Base-by-base conservation (phyloP, 306 rosid species). In the Styphnolobium japonicum region DNA sequence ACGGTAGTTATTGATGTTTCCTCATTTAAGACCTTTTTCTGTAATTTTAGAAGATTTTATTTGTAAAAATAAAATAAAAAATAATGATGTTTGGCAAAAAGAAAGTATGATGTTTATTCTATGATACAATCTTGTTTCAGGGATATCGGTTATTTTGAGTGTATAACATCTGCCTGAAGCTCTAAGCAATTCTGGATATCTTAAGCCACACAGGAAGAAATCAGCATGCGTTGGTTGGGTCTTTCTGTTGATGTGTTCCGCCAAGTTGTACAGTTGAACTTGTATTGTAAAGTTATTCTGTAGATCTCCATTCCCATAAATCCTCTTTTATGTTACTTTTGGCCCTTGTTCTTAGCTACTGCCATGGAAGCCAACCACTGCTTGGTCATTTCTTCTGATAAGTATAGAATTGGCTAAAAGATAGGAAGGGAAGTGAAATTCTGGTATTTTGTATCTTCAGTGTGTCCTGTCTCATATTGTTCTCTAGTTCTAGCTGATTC, bases 201-300 rank as follows among this genome's bases (percentile, higher is more conserved):
- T 33, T 11, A 62, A 74, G 51, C 29, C 21, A 33, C 67, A 42
- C 15, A 52, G 79, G 22, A 61, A 76, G 78, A 64, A 53, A 82
- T 63, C 88, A 87, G 73, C 78, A 89, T 89, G 97, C 87, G 70
- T 70, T 87, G 93, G 92, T 83, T 91, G 89, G 83, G 89, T 77
- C 80, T 83, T 56, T 87, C 89, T 23, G 89, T 84, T 40, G 86
- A 89, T 42, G 89, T 86, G 82, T 86, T 78, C 65, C 90, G 88
- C 33, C 86, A 77, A 87, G 88, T 86, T 27, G 81, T 87, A 69
- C 83, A 10, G 73, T 81, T 91, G 84, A 91, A 86, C 90, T 63
- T 87, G 49, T 89, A 89, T 77, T 89, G 93, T 82, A 83, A 90
- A 77, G 96, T 91, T 84, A 87, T 91, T 86, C 85, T 84, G 83